A percentile compares a stretch with the other conserved stretches of the same genome.
Evolutionary conservation across 805 yeast genomes (phyloP).

Genomic region (Pichia membranifaciens): DNA sequence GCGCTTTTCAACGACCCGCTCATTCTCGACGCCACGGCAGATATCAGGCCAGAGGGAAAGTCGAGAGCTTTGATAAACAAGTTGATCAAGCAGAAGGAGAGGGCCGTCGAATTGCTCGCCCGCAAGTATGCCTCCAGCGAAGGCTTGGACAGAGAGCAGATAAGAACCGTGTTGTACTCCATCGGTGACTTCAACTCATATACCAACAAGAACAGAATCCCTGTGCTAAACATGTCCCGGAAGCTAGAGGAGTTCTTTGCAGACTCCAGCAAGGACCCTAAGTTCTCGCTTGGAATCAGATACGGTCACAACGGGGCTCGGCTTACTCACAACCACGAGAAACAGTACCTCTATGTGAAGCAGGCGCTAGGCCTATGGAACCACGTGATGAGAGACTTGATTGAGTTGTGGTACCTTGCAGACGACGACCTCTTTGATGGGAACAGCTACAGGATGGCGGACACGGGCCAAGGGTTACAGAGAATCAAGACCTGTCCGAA

Average conservation of each 20-base stretch:
- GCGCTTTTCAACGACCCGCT: conserved; percentile 51
- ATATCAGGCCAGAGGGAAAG: conserved; percentile 55
- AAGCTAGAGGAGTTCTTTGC: conserved; percentile 44
- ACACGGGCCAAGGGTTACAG: conserved; percentile 79
- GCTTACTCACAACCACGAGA: conserved; percentile 64
- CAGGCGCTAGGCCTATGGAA: conserved; percentile 77
- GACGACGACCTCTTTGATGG: conserved; percentile 64
- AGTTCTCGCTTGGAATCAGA: conserved; percentile 53
- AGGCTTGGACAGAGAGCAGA: conserved; percentile 50
- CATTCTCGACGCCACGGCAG: conserved; percentile 59
- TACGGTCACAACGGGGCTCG: conserved; percentile 67
- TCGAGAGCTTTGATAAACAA: conserved; percentile 47
- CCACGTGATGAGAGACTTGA: conserved; percentile 71
- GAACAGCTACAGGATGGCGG: conserved; percentile 48
- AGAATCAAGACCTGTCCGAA: conserved; percentile 71
- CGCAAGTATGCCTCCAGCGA: conserved; percentile 37
- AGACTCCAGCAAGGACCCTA: conserved; percentile 22
- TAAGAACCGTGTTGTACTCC: conserved; percentile 68
- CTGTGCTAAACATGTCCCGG: conserved; percentile 57
- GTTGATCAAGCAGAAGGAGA: conserved; percentile 60
- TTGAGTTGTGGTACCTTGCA: conserved; percentile 69
- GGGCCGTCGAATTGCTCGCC: conserved; percentile 59
- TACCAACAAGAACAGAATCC: conserved; percentile 60
- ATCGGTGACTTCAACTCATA: conserved; percentile 76
- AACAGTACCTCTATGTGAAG: conserved; percentile 67